These are phyloP conservation scores for Sambucus nigra DNA, from an alignment of 129 eudicot species.

Conservation along the genomic window DNA sequence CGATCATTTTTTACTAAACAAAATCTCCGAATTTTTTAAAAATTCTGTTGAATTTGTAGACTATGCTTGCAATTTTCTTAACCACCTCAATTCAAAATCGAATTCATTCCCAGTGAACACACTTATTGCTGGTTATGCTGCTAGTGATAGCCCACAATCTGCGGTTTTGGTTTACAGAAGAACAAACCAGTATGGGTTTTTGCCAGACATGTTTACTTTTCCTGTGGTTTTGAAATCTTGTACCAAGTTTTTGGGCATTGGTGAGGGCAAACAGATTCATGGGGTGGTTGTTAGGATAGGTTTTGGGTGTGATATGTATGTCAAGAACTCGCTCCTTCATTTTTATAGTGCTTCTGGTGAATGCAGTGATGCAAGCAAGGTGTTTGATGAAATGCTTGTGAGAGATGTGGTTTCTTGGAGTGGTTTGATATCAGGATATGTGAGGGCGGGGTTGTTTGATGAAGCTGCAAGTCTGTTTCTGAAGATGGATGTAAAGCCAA, in stretches of 20 bases:
- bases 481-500: slow-evolving; percentile 8
- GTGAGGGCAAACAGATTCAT: slow-evolving; percentile 19
- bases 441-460: not conserved
- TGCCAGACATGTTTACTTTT: slow-evolving; percentile 10
- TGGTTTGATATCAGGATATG: slow-evolving; percentile 16
- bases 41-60: slow-evolving; percentile 6
- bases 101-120: slow-evolving; percentile 5
- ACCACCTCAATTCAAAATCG: not conserved
- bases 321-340: slow-evolving; percentile 15
- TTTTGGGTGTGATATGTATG: slow-evolving; percentile 10
- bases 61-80: slow-evolving; percentile 1
- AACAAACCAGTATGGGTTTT: slow-evolving; percentile 4
- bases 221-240: slow-evolving; percentile 13
- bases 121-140: slow-evolving; percentile 11
- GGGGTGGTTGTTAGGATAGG: slow-evolving; percentile 15
- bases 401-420: slow-evolving; percentile 22
- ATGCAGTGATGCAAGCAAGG: slow-evolving; percentile 7
- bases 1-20: not conserved
- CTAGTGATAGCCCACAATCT: slow-evolving; percentile 3
- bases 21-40: slow-evolving; percentile 1
- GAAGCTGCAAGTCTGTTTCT: slow-evolving; percentile 1
- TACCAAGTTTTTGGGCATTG: slow-evolving; percentile 11
- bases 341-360: slow-evolving; percentile 8
- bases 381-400: slow-evolving; percentile 29
- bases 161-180: slow-evolving; percentile 6